These are phyloP conservation scores for Heliocybe sulcata DNA, from an alignment of 1,284 basidiomycete species.

Conservation along the genomic window DNA sequence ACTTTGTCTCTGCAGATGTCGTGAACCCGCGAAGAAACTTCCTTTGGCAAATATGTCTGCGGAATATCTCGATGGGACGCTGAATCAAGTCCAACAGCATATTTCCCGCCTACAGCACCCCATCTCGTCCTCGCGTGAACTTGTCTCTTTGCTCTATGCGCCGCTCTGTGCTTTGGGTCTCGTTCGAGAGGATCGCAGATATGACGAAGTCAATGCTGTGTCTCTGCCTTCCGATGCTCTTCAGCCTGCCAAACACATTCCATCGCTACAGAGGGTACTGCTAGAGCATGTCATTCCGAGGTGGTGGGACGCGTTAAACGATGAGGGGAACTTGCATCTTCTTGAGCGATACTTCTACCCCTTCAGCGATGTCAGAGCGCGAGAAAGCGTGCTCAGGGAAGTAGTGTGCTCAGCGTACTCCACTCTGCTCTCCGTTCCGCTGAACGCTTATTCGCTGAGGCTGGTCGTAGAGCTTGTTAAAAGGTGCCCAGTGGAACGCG, in stretches of 20 bases:
- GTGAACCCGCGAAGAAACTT: too few species aligned
- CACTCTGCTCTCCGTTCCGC: slow-evolving; percentile 43
- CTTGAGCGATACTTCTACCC: slow-evolving; percentile 64
- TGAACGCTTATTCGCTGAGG: slow-evolving; percentile 38
- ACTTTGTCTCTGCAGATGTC: too few species aligned
- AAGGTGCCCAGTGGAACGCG: slow-evolving; percentile 62
- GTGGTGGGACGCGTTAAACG: slow-evolving; percentile 55
- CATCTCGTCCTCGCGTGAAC: slow-evolving; percentile 11
- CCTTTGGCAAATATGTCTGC: not conserved
- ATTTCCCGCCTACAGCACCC: not conserved
- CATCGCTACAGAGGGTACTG: slow-evolving; percentile 54
- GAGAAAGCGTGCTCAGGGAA: slow-evolving; percentile 39
- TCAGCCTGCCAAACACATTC: slow-evolving; percentile 40
- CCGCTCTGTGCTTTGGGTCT: slow-evolving; percentile 52
- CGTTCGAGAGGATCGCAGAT: slow-evolving; percentile 43
- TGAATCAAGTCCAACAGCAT: not conserved
- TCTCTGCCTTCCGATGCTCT: slow-evolving; percentile 25
- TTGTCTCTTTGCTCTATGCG: slow-evolving; percentile 47
- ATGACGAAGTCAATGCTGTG: slow-evolving; percentile 28
- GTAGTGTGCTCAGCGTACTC: slow-evolving; percentile 55
- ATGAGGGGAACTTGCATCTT: slow-evolving; percentile 35
- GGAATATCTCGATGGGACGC: not conserved
- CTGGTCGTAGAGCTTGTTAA: slow-evolving; percentile 47
- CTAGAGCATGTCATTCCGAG: slow-evolving; percentile 58
- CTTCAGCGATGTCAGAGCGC: slow-evolving; percentile 44